These are phyloP conservation scores for Tulasnella sp. DNA, from an alignment of 768 basidiomycete species.

Conservation along the genomic window DNA sequence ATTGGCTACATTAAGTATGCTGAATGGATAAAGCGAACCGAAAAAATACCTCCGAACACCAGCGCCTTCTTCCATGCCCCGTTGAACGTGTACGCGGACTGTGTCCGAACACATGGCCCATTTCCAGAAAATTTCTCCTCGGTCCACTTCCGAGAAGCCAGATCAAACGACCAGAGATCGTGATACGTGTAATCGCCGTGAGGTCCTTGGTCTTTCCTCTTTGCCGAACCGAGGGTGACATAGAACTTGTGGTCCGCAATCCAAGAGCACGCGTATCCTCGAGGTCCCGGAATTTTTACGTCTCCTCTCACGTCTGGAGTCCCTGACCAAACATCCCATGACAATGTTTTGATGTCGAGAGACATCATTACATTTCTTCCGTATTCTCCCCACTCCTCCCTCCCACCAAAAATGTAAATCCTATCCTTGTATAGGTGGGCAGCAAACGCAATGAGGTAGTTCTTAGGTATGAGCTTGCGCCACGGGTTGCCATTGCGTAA, in stretches of 20 bases:
- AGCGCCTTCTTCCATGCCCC: slow-evolving; percentile 45
- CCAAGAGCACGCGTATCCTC: slow-evolving; percentile 47
- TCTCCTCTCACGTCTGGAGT: slow-evolving; percentile 37
- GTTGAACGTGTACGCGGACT: slow-evolving; percentile 45
- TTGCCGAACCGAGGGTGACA: slow-evolving; percentile 43
- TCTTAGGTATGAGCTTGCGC: slow-evolving; percentile 37
- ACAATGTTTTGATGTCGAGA: slow-evolving; percentile 45
- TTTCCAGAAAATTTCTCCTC: slow-evolving; percentile 46
- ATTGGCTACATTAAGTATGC: background rate
- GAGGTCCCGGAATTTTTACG: slow-evolving; percentile 44
- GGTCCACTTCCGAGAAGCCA: slow-evolving; percentile 43
- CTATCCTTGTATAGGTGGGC: slow-evolving; percentile 42
- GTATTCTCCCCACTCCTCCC: slow-evolving; percentile 41
- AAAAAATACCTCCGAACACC: slow-evolving; percentile 49
- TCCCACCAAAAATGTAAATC: slow-evolving; percentile 50
- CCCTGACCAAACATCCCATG: slow-evolving; percentile 44
- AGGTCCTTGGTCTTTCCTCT: slow-evolving; percentile 39
- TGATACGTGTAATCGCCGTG: slow-evolving; percentile 41
- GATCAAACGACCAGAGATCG: slow-evolving; percentile 49
- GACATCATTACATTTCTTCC: slow-evolving; percentile 50
- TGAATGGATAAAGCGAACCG: slow-evolving; percentile 30
- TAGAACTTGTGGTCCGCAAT: slow-evolving; percentile 44
- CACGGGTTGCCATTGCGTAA: slow-evolving; percentile 37
- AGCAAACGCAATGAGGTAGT: slow-evolving; percentile 36
- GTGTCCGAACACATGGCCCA: slow-evolving; percentile 45